These are phyloP conservation scores for Encephalitozoon romaleae DNA, from an alignment of 371 early-diverging fungal genomes.

Conservation along the genomic window DNA sequence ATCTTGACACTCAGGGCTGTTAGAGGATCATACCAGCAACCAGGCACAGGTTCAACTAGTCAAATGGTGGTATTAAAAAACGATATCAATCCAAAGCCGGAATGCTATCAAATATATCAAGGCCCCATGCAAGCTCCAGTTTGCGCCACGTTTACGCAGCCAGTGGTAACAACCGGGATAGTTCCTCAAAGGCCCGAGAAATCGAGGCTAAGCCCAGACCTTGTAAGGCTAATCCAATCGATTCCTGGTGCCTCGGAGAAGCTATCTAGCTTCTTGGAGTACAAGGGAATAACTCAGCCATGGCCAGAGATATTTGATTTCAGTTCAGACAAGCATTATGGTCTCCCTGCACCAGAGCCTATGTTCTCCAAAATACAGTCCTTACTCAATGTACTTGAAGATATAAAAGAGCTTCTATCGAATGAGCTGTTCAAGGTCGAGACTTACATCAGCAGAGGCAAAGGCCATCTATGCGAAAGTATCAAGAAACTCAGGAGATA, in stretches of 20 bases:
- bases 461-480: constrained; percentile 34
- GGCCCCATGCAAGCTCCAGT: not conserved
- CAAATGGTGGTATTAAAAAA: not conserved
- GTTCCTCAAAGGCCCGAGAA: not conserved
- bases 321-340: constrained; percentile 1
- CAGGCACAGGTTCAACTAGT: not conserved
- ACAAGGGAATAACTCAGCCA: constrained; percentile 35
- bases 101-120: not conserved
- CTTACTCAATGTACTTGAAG: constrained; percentile 35
- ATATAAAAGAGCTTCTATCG: constrained; percentile 31
- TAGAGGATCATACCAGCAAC: not conserved
- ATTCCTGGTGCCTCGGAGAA: constrained; percentile 10
- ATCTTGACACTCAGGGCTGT: not conserved
- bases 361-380: constrained; percentile 28
- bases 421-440: constrained; percentile 39
- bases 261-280: constrained; percentile 26
- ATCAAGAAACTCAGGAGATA: constrained; percentile 22
- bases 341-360: constrained; percentile 36
- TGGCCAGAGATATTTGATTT: constrained; percentile 38
- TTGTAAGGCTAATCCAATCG: not conserved
- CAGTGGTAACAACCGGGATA: not conserved
- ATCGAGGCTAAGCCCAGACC: not conserved
- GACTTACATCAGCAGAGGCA: constrained; percentile 37
- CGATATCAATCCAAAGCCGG: not conserved
- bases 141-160: not conserved